These are phyloP conservation scores for Aspergillus sparsus DNA, from an alignment of 495 filamentous ascomycete species.

Conservation along the genomic window DNA sequence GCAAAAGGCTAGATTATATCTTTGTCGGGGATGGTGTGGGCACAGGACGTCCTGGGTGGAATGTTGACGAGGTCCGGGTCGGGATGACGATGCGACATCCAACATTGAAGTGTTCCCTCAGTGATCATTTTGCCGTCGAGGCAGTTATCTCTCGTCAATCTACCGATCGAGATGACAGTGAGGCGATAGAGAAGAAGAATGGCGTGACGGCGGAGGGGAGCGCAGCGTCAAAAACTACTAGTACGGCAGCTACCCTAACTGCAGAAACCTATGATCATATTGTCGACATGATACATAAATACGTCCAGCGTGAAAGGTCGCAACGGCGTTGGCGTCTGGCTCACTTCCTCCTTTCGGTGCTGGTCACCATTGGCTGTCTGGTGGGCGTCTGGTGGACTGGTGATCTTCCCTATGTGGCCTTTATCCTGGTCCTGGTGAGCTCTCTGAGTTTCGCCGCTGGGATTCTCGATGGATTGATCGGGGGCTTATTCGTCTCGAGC, in stretches of 20 bases:
- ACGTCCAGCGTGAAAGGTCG: slow-evolving; percentile 63
- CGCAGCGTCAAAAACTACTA: slow-evolving; percentile 9
- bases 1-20: slow-evolving; percentile 93
- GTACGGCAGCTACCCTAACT: slow-evolving; percentile 41
- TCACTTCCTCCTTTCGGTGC: slow-evolving; percentile 70
- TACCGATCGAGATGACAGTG: neutral
- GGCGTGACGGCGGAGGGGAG: neutral
- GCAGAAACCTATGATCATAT: slow-evolving; percentile 70
- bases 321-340: slow-evolving; percentile 69
- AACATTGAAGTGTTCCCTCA: slow-evolving; percentile 76
- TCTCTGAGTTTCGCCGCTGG: slow-evolving; percentile 75
- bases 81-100: slow-evolving; percentile 86
- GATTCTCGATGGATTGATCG: slow-evolving; percentile 79
- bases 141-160: slow-evolving; percentile 39
- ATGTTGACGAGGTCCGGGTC: slow-evolving; percentile 65
- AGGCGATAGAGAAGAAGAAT: neutral
- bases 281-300: slow-evolving; percentile 62
- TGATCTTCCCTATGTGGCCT: slow-evolving; percentile 68
- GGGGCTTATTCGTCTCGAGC: slow-evolving; percentile 78
- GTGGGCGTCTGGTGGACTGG: slow-evolving; percentile 85
- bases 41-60: slow-evolving; percentile 53
- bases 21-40: slow-evolving; percentile 62
- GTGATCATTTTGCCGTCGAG: slow-evolving; percentile 86
- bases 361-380: slow-evolving; percentile 68
- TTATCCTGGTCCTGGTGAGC: slow-evolving; percentile 76